Evolutionary conservation across 306 rosid genomes (phyloP).

Genomic region (Citrullus mucosospermus): DNA sequence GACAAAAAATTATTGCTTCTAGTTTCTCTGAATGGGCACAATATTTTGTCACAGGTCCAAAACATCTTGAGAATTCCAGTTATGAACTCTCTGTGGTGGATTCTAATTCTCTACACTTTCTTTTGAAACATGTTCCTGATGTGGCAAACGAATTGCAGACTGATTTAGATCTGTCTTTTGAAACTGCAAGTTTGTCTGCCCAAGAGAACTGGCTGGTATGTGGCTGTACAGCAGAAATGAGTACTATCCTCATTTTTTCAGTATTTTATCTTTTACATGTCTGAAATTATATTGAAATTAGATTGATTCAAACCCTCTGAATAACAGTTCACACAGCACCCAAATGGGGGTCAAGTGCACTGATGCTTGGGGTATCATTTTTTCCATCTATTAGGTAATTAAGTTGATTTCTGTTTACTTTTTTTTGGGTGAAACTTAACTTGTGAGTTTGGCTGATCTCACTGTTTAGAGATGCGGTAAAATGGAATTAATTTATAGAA

Average conservation of each 20-base stretch:
- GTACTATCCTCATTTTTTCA: conserved; percentile 5
- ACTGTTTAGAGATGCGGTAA: background rate
- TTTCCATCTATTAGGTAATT: background rate
- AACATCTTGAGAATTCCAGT: conserved; percentile 55
- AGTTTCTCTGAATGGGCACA: background rate
- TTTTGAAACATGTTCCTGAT: conserved; percentile 73
- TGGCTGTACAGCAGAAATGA: background rate
- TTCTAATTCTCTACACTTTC: conserved; percentile 79
- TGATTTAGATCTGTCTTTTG: conserved; percentile 47
- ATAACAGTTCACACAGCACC: background rate
- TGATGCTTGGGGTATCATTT: background rate
- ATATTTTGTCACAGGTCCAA: conserved; percentile 38
- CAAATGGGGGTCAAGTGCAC: background rate
- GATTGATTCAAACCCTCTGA: background rate
- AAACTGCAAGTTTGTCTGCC: conserved; percentile 42
- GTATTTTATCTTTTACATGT: background rate
- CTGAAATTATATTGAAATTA: background rate
- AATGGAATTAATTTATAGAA: background rate
- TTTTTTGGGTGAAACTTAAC: background rate
- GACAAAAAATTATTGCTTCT: background rate
- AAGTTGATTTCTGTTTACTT: background rate
- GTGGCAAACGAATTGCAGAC: conserved; percentile 66
- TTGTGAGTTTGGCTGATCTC: background rate
- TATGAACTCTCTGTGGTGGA: conserved; percentile 82
- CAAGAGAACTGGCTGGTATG: conserved; percentile 74